Evolutionary conservation across 257 asterid species (phyloP).

Genomic region (Gentiana macrophylla): DNA sequence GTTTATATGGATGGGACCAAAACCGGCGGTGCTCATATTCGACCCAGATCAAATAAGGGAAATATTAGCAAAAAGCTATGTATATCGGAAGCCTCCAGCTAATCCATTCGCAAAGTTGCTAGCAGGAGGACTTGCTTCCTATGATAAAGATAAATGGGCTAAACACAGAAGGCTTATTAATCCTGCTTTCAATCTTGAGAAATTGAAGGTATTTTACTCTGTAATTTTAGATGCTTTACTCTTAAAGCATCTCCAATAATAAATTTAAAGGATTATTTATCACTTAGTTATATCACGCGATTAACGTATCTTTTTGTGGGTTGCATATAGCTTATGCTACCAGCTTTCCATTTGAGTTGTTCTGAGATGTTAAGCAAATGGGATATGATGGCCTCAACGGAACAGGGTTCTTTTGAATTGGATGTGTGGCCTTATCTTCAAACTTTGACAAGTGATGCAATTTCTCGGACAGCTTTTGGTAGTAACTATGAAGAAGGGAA

Average conservation of each 20-base stretch:
- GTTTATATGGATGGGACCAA: slow-evolving; percentile 37
- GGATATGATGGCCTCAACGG: slow-evolving; percentile 19
- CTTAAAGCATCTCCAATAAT: too few species aligned
- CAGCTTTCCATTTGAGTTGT: slow-evolving; percentile 41
- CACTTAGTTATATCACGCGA: neutral
- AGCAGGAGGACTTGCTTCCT: slow-evolving; percentile 25
- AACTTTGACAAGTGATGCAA: slow-evolving; percentile 43
- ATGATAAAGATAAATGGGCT: slow-evolving; percentile 48
- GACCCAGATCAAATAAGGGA: slow-evolving; percentile 35
- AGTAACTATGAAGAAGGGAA: slow-evolving; percentile 52
- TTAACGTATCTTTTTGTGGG: neutral
- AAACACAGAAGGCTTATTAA: slow-evolving; percentile 42
- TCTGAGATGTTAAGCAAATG: slow-evolving; percentile 51
- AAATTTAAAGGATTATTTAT: neutral
- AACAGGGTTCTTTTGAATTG: slow-evolving; percentile 30
- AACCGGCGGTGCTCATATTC: slow-evolving; percentile 22
- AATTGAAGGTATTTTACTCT: slow-evolving; percentile 24
- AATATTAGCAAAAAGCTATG: slow-evolving; percentile 28
- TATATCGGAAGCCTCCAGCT: slow-evolving; percentile 27
- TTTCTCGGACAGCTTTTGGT: slow-evolving; percentile 60
- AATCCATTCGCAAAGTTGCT: slow-evolving; percentile 18
- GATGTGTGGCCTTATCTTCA: slow-evolving; percentile 52
- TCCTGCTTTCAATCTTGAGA: slow-evolving; percentile 47
- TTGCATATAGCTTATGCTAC: slow-evolving; percentile 30
- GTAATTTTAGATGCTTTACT: too few species aligned